Percentiles rank a stretch among this genome's conserved stretches.
Evolutionary conservation across 352 stramenopile species (phyloP).

Genomic region (Globisporangium echinulatum): DNA sequence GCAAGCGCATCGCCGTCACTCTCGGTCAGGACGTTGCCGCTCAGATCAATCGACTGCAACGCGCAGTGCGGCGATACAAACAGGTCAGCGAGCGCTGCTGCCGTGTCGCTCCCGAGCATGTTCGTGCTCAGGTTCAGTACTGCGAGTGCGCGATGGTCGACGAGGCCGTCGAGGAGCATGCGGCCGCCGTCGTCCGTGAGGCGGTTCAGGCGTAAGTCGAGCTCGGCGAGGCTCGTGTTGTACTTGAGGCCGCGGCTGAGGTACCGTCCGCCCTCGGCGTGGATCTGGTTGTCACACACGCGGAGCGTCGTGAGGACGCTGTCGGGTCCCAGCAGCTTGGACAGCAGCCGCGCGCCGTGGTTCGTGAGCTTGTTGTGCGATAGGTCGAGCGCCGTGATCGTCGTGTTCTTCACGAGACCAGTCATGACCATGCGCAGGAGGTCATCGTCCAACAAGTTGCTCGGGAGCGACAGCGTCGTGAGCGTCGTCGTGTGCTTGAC

Average conservation of each 20-base stretch:
- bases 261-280: slow-evolving; percentile 87
- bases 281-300: slow-evolving; percentile 91
- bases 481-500: slow-evolving; percentile 81
- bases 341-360: slow-evolving; percentile 84
- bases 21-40: slow-evolving; percentile 70
- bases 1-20: slow-evolving; percentile 48
- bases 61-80: slow-evolving; percentile 54
- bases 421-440: slow-evolving; percentile 92
- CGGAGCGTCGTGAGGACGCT: slow-evolving; percentile 88
- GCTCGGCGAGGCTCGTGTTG: slow-evolving; percentile 85
- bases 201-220: slow-evolving; percentile 90
- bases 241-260: slow-evolving; percentile 86
- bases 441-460: slow-evolving; percentile 91
- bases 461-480: slow-evolving; percentile 84
- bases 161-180: slow-evolving; percentile 84
- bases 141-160: slow-evolving; percentile 55
- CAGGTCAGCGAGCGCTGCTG: slow-evolving; percentile 62
- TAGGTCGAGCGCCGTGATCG: slow-evolving; percentile 90
- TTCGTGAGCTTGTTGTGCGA: slow-evolving; percentile 96
- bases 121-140: slow-evolving; percentile 87
- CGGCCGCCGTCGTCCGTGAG: slow-evolving; percentile 87
- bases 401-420: slow-evolving; percentile 88
- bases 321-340: slow-evolving; percentile 85
- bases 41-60: slow-evolving; percentile 76
- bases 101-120: slow-evolving; percentile 64